Base-by-base conservation (phyloP, 108 stramenopile species). In the Aurantiochytrium sp. region DNA sequence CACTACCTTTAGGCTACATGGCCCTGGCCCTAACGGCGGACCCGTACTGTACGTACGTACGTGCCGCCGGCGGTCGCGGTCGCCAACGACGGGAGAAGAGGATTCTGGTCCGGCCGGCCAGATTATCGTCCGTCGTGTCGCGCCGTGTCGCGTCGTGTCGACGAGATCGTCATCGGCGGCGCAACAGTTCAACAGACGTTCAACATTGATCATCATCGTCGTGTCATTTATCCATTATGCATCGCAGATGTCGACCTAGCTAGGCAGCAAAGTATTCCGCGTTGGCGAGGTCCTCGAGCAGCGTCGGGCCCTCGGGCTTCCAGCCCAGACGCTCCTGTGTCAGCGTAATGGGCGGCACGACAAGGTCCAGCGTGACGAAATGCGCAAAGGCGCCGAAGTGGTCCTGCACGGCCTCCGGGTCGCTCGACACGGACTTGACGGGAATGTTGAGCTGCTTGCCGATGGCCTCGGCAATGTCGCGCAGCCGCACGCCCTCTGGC, bases 301-400 rank as follows among this genome's bases (percentile, higher is more conserved):
- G 30, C 17, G 10, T 48, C 6, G 36, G 73, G 32, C 36, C 73
- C 3, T 81, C 30, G 12, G 73, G 73, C 73, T 81, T 30, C 73
- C 73, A 81, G 39, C 73, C 73, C 8, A 81, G 73, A 81, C 73
- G 73, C 73, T 41, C 45, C 17, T 30, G 73, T 2, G 73, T 81
- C n/a, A 81, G 21, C 4, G 21, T 30, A 1, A 24, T 81, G n/a
- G 73, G 73, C 3, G 59, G 32, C 0, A 24, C 12, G 73, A 12
- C 12, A 6, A 32, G 8, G 19, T 37, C 39, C n/a, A 22, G 21
- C 27, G 42, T 39, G 24, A 81, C 73, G 24, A 81, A 81, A 6
- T 5, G 36, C 6, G 73, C 30, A 5, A 81, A 48, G 42, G 8
- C 39, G 0, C 27, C 30, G 4, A 81, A 81, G 45, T 81, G 73